Conservation (phyloP, 768 basidiomycete genomes). For the Mycena epipterygia region DNA sequence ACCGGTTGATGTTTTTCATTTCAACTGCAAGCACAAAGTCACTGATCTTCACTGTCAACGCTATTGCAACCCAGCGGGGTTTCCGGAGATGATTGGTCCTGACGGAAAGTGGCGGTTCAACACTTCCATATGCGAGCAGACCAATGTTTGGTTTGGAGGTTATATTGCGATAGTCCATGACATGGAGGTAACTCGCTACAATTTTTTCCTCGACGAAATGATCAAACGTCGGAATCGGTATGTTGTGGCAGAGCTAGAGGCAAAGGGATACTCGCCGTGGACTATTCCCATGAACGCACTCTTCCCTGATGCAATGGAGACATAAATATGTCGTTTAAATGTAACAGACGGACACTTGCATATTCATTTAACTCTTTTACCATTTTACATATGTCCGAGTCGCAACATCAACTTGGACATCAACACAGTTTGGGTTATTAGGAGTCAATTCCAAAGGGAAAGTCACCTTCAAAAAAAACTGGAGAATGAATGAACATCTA, state of each 20-base stretch:
- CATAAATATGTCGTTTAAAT: not conserved
- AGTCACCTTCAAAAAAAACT: no score
- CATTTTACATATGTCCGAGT: no score
- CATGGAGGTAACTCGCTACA: slow-evolving; percentile 2
- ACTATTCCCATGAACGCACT: not conserved
- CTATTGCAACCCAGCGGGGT: slow-evolving; percentile 33
- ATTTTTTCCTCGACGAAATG: slow-evolving; percentile 21
- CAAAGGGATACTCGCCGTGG: not conserved
- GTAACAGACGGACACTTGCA: no score
- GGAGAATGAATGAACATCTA: no score
- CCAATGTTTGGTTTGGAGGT: slow-evolving; percentile 16
- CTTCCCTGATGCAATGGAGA: not conserved
- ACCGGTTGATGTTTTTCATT: slow-evolving; percentile 37
- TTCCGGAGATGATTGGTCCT: not conserved
- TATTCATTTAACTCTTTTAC: no score
- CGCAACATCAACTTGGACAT: no score
- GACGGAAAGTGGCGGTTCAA: slow-evolving; percentile 18
- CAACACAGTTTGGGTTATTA: no score
- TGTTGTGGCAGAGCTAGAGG: slow-evolving; percentile 4
- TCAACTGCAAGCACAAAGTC: slow-evolving; percentile 34
- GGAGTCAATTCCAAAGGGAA: no score
- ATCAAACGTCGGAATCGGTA: slow-evolving; percentile 14
- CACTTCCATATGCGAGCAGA: slow-evolving; percentile 12
- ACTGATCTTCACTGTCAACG: slow-evolving; percentile 30
- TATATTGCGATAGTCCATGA: slow-evolving; percentile 6